A percentile compares a stretch with the other conserved stretches of the same genome.
Conservation (phyloP, 1,139 yeast species). For the Blastobotrys persicus region DNA sequence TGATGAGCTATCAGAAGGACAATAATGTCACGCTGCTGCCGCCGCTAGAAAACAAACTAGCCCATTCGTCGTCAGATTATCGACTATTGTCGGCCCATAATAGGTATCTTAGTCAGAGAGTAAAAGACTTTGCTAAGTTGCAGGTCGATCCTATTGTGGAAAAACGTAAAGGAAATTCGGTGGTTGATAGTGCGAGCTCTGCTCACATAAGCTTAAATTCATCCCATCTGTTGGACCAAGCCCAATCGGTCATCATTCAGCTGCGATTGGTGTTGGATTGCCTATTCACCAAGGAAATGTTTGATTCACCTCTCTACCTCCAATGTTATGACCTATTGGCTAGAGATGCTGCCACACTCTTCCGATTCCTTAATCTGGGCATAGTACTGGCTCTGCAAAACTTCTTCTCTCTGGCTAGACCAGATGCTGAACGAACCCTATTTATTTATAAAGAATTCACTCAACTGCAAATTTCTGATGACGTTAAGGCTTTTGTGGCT, state of each 20-base stretch:
- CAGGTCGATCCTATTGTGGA: constrained; percentile 28
- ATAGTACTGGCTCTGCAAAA: constrained; percentile 27
- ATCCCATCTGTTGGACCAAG: constrained; percentile 24
- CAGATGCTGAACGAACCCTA: constrained; percentile 30
- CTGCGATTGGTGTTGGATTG: constrained; percentile 28
- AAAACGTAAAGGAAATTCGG: constrained; percentile 21
- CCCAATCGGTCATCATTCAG: constrained; percentile 27
- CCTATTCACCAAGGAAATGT: constrained; percentile 23
- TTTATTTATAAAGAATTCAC: constrained; percentile 31
- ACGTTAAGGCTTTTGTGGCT: constrained; percentile 22
- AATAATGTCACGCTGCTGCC: constrained; percentile 18
- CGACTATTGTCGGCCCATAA: constrained; percentile 26
- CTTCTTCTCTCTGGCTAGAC: constrained; percentile 26
- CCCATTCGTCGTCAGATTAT: constrained; percentile 17
- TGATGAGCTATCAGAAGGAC: constrained; percentile 9
- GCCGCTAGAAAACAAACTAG: constrained; percentile 17
- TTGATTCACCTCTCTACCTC: constrained; percentile 23
- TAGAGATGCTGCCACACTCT: constrained; percentile 28
- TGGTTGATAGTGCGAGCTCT: constrained; percentile 21
- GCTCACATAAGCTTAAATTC: constrained; percentile 18
- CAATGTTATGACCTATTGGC: constrained; percentile 27
- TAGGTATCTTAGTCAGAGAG: constrained; percentile 27
- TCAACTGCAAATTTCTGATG: constrained; percentile 29
- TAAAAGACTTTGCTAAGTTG: constrained; percentile 23
- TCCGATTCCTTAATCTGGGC: constrained; percentile 26